Base-by-base conservation (phyloP, 371 early-diverging fungal genomes). In the Actinomortierella wolfii region DNA sequence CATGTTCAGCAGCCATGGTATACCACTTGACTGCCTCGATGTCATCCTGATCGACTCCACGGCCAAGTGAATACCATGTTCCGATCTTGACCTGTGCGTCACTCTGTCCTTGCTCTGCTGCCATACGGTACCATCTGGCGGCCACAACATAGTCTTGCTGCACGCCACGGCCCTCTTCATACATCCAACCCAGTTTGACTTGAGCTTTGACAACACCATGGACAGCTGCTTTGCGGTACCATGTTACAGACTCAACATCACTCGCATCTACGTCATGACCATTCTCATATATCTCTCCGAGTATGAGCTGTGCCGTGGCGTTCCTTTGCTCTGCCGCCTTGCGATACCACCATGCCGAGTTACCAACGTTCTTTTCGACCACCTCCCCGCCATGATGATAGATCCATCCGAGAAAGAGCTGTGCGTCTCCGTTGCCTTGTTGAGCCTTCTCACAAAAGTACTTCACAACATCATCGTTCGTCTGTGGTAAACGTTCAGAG, bases 31-130 rank as follows among this genome's bases (percentile, higher is more conserved):
- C 83, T 17, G 89, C 94, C 51, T 79, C 57, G 15, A 58, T 66
- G 51, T 85, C 77, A 73, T 92, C 81, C 59, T 81, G 82, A 2
- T 67, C 60, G 0, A 85, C 76, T 17, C 96, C 96, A 51, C 92
- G 86, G 21, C 94, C 96, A 57, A 90, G 88, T 74, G 92, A 90
- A 57, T 88, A 86, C 64, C 92, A 94, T 56, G 87, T 91, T 5
- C 92, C 95, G 3, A 93, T 80, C 11, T 84, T 78, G 67, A 92
- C 92, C 79, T 88, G 92, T 21, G 92, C 94, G 76, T 88, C 90
- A 40, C 88, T 85, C 74, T 92, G 91, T 6, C 92, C 94, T 51
- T 84, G 80, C 52, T 83, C 73, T 1, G 92, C 91, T 8, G 92
- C 89, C 56, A 76, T 78, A 51, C 76, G 79, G 74, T 90, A 93